Percentiles rank a stretch among this genome's conserved stretches.
Evolutionary conservation across 2,329 filamentous ascomycete species (phyloP).

Genomic region (Fusarium agapanthi): DNA sequence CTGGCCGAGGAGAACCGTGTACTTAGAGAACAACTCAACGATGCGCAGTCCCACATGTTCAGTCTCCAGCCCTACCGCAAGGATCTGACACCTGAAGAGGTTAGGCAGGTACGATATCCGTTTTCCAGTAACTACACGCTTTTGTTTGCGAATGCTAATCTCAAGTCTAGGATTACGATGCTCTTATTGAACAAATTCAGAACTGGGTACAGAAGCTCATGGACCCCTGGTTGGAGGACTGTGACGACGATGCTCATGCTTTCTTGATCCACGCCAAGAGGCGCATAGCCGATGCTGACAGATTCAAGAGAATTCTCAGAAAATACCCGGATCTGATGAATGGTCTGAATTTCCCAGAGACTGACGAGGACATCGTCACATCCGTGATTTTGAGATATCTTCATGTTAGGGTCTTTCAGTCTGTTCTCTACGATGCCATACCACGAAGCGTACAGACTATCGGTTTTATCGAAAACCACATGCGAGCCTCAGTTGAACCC

Average conservation of each 20-base stretch:
- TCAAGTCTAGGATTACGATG: slow-evolving; percentile 46
- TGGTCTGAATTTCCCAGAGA: slow-evolving; percentile 47
- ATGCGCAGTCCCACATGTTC: slow-evolving; percentile 52
- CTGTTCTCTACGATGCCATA: slow-evolving; percentile 43
- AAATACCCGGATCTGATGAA: slow-evolving; percentile 46
- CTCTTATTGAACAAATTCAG: slow-evolving; percentile 46
- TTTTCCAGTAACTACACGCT: neutral
- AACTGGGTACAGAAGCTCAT: slow-evolving; percentile 51
- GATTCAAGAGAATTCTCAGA: slow-evolving; percentile 40
- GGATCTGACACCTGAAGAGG: slow-evolving; percentile 49
- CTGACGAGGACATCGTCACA: slow-evolving; percentile 50
- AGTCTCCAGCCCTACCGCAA: slow-evolving; percentile 52
- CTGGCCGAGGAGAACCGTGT: slow-evolving; percentile 42
- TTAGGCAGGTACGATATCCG: slow-evolving; percentile 44
- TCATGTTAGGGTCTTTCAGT: slow-evolving; percentile 49
- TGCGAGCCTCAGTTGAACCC: slow-evolving; percentile 48
- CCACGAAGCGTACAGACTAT: slow-evolving; percentile 40
- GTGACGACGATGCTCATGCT: slow-evolving; percentile 35
- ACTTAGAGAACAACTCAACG: slow-evolving; percentile 45
- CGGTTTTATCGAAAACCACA: slow-evolving; percentile 46
- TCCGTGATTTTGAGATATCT: slow-evolving; percentile 49
- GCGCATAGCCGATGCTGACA: slow-evolving; percentile 38
- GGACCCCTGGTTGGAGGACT: slow-evolving; percentile 43
- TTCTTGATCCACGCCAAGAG: slow-evolving; percentile 35
- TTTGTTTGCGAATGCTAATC: slow-evolving; percentile 17